Evolutionary conservation across 805 yeast species (phyloP).

Genomic region (Komagataella phaffii): DNA sequence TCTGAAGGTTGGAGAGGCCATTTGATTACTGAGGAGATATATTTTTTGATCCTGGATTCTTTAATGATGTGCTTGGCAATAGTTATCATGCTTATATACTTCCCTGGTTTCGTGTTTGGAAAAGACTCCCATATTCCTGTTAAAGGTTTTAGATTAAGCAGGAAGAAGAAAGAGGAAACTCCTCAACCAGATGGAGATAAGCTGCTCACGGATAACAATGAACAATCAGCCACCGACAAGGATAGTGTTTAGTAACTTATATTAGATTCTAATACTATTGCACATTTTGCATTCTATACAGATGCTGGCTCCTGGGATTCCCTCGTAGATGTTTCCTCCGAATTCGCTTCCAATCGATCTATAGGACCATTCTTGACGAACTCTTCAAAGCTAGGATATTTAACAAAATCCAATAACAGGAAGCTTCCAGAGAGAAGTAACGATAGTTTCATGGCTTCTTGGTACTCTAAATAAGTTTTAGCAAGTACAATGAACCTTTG

Average conservation of each 20-base stretch:
- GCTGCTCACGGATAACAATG: not conserved
- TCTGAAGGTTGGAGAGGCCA: constrained; percentile 60
- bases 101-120: constrained; percentile 53
- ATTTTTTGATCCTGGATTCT: constrained; percentile 47
- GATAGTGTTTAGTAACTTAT: not conserved
- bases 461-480: not conserved
- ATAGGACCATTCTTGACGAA: not conserved
- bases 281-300: not conserved
- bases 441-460: not conserved
- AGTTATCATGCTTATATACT: constrained; percentile 33
- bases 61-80: constrained; percentile 43
- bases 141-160: constrained; percentile 2
- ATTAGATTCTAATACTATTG: too few species aligned
- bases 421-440: not conserved
- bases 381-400: not conserved
- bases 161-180: not conserved
- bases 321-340: not conserved
- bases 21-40: constrained; percentile 46
- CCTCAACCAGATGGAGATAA: not conserved
- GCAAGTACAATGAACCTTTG: not conserved
- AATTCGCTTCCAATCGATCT: not conserved
- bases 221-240: not conserved
- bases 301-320: not conserved
- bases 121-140: constrained; percentile 2
- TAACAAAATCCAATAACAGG: not conserved